Conservation (phyloP, 345 rosid genomes). For the Salix purpurea region DNA sequence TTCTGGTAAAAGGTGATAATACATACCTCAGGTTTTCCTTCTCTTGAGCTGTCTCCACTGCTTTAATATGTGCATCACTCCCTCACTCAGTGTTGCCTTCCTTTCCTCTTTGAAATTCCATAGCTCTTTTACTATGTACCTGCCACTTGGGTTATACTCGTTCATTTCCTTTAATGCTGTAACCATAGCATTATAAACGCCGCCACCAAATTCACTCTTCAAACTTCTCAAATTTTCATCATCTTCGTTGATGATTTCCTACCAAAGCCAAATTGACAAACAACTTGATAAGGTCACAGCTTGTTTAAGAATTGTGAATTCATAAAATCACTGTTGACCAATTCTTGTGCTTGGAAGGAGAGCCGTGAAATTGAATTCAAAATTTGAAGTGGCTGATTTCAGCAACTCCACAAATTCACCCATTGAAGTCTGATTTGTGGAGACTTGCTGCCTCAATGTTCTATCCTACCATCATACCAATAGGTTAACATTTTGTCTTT, state of each 20-base stretch:
- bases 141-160: constrained; percentile 47
- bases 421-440: no score
- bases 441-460: no score
- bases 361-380: no score
- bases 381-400: no score
- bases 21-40: constrained; percentile 21
- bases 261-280: not conserved
- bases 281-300: not conserved
- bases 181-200: constrained; percentile 32
- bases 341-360: no score
- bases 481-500: no score
- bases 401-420: no score
- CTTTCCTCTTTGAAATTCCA: constrained; percentile 35
- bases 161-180: constrained; percentile 34
- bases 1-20: no score
- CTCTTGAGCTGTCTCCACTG: constrained; percentile 28
- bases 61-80: constrained; percentile 18
- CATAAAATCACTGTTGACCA: no score
- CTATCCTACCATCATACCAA: no score
- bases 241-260: constrained; percentile 38
- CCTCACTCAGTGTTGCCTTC: constrained; percentile 43
- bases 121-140: constrained; percentile 35
- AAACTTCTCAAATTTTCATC: constrained; percentile 40
- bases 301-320: no score
- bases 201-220: constrained; percentile 33